Evolutionary conservation across 495 filamentous ascomycete genomes (phyloP).

Genomic region (Achaetomiella virescens): DNA sequence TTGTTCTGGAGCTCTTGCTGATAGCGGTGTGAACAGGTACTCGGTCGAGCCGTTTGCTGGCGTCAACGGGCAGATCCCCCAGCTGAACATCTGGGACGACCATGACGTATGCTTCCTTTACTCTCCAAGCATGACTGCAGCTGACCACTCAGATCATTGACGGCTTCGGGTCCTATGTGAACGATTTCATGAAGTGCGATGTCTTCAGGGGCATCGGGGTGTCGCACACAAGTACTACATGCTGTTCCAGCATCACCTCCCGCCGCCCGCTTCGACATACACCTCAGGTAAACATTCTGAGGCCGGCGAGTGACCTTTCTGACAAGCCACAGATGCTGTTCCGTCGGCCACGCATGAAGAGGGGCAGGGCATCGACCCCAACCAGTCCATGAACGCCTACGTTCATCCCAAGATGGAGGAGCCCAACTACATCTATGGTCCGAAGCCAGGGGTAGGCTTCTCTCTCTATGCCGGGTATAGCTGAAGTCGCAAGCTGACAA

Average conservation of each 20-base stretch:
- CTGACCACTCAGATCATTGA: constrained; percentile 62
- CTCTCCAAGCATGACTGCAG: not conserved
- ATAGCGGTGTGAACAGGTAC: constrained; percentile 39
- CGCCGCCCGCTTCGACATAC: constrained; percentile 75
- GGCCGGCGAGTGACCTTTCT: not conserved
- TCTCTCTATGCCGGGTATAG: no score
- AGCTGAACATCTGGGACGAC: constrained; percentile 94
- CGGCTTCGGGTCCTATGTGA: constrained; percentile 87
- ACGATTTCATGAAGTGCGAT: constrained; percentile 87
- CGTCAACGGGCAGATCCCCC: constrained; percentile 81
- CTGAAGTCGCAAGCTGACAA: constrained; percentile 16
- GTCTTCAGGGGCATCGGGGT: constrained; percentile 88
- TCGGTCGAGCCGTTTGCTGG: constrained; percentile 71
- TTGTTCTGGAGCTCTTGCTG: not conserved
- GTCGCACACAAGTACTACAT: constrained; percentile 86
- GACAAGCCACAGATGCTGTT: constrained; percentile 19
- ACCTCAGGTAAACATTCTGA: constrained; percentile 48
- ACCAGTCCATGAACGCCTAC: constrained; percentile 61
- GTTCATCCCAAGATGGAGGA: constrained; percentile 58
- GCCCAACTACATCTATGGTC: constrained; percentile 72
- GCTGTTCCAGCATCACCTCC: constrained; percentile 88
- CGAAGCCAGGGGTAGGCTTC: constrained; percentile 53
- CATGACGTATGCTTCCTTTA: constrained; percentile 51
- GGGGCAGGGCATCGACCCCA: constrained; percentile 53
- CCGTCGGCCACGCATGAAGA: constrained; percentile 19